phyloP scores from a whole-genome alignment of 2,329 filamentous ascomycete genomes.

The Stachybotrys echinatus region DNA sequence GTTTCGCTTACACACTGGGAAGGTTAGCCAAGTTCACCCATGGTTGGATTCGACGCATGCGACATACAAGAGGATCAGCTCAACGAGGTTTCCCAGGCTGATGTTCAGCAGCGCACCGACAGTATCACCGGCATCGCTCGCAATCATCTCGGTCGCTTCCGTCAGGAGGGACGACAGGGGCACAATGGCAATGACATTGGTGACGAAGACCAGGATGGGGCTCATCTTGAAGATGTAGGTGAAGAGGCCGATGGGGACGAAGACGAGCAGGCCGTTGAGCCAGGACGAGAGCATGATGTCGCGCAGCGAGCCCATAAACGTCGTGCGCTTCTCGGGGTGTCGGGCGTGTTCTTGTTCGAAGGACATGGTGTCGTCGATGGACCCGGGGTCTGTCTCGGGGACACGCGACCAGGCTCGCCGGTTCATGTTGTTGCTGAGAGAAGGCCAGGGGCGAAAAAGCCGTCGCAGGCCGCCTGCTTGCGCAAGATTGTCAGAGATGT shows the following conservation, averaged over 20 bases:
- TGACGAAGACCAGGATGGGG: conserved; percentile 44
- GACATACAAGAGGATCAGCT: conserved; percentile 52
- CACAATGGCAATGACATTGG: conserved; percentile 57
- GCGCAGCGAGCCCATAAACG: conserved; percentile 15
- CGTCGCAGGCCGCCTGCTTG: background rate
- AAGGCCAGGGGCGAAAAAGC: background rate
- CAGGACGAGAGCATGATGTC: conserved; percentile 32
- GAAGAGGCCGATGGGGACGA: conserved; percentile 65
- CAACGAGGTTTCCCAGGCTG: conserved; percentile 57
- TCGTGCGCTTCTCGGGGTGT: background rate
- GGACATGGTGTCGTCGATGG: background rate
- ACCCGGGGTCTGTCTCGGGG: background rate
- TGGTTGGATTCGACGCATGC: background rate
- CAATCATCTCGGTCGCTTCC: conserved; percentile 55
- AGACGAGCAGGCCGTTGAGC: conserved; percentile 62
- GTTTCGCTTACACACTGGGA: conserved; percentile 25
- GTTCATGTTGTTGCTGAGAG: background rate
- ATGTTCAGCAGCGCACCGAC: conserved; percentile 57
- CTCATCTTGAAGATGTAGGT: conserved; percentile 34
- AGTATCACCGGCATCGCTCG: conserved; percentile 50
- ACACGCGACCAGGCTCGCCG: background rate
- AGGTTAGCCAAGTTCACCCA: conserved; percentile 18
- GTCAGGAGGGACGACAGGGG: conserved; percentile 53
- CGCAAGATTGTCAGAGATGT: background rate
- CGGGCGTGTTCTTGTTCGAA: background rate